These are phyloP conservation scores for Solanum paucissectum DNA, from an alignment of 257 asterid genomes.

Conservation along the genomic window DNA sequence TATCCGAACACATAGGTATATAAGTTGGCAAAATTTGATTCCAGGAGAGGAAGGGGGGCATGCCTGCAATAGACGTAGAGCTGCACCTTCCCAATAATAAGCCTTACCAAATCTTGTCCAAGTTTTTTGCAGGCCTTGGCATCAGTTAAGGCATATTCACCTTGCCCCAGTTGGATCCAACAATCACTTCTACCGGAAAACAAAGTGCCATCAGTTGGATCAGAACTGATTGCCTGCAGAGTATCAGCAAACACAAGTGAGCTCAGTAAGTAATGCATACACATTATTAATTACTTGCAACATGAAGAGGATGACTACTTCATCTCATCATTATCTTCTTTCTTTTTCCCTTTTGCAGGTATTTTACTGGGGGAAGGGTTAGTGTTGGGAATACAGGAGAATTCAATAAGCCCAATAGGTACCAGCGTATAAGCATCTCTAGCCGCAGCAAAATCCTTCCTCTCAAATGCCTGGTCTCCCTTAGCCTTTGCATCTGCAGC, in stretches of 20 bases:
- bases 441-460: conserved; percentile 53
- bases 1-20: not conserved
- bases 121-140: conserved; percentile 70
- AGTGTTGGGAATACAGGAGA: not conserved
- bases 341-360: not conserved
- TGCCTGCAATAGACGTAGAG: conserved; percentile 68
- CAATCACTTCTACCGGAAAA: conserved; percentile 79
- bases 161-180: conserved; percentile 79
- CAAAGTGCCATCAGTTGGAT: conserved; percentile 67
- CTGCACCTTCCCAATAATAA: conserved; percentile 91
- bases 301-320: not conserved
- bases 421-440: conserved; percentile 88
- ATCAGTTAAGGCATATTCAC: conserved; percentile 75
- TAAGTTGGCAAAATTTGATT: not conserved
- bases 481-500: conserved; percentile 87
- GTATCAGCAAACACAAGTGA: not conserved
- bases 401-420: not conserved
- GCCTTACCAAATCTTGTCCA: conserved; percentile 92
- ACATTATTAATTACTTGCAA: not conserved
- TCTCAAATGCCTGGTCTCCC: conserved; percentile 69
- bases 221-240: conserved; percentile 77
- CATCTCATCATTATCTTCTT: not conserved
- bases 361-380: not conserved
- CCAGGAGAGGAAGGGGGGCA: not conserved
- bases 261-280: not conserved